phyloP scores from a whole-genome alignment of 768 basidiomycete species.

The Suillus brevipes region DNA sequence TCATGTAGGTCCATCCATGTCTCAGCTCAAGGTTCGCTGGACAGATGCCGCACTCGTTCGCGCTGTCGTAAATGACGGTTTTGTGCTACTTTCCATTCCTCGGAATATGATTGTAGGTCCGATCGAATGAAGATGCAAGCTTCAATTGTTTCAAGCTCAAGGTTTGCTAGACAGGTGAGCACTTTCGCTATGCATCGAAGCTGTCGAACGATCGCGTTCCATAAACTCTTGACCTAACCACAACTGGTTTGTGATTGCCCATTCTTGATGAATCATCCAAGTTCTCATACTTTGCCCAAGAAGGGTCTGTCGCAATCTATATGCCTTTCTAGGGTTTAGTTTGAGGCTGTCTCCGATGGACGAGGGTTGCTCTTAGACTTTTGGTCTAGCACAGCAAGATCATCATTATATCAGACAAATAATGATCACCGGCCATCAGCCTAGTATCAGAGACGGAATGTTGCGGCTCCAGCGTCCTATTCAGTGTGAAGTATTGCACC shows the following conservation, averaged over 20 bases:
- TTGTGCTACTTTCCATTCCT: neutral
- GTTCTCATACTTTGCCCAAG: neutral
- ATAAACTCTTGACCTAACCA: neutral
- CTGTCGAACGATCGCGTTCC: neutral
- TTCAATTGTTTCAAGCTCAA: neutral
- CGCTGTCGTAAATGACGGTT: neutral
- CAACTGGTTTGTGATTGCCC: conserved; percentile 2
- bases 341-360: neutral
- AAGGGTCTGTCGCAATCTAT: neutral
- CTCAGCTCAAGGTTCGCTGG: neutral
- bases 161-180: conserved; percentile 2
- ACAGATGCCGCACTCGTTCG: neutral
- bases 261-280: neutral
- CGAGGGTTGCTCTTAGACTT: neutral
- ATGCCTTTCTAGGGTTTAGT: conserved; percentile 2
- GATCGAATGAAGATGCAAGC: neutral
- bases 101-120: neutral
- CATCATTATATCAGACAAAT: neutral
- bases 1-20: neutral
- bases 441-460: neutral
- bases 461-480: too few species aligned
- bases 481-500: neutral
- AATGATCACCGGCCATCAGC: neutral
- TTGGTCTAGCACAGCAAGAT: neutral
- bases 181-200: neutral